Evolutionary conservation across 2,329 filamentous ascomycete genomes (phyloP).

Genomic region (Parascedosporium putredinis): DNA sequence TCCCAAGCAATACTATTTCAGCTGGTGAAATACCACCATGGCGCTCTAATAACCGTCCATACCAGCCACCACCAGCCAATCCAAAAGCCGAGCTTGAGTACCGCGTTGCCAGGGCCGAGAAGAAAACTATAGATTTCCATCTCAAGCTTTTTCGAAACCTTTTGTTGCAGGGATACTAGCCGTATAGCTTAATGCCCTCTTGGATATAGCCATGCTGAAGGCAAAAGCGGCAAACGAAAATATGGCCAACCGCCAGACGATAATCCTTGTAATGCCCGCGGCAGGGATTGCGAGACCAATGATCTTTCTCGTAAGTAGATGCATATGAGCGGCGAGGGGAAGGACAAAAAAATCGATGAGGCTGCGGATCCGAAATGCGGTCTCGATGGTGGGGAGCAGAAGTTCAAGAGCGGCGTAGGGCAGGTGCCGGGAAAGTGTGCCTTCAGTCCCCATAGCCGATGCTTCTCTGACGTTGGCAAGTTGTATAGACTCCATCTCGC

Average conservation of each 20-base stretch:
- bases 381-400: background rate
- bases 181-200: background rate
- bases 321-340: background rate
- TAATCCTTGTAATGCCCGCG: background rate
- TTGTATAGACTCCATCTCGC: background rate
- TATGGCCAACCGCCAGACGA: background rate
- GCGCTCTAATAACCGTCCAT: background rate
- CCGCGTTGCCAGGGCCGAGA: background rate
- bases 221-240: background rate
- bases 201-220: background rate
- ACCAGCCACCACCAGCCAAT: background rate
- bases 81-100: constrained; percentile 5
- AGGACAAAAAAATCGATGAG: background rate
- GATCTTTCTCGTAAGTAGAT: background rate
- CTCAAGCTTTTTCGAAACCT: constrained; percentile 3
- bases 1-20: too few relatives aligned
- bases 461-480: background rate
- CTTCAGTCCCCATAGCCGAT: background rate
- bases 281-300: background rate
- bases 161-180: background rate
- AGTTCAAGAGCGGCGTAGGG: background rate
- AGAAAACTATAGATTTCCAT: constrained; percentile 5
- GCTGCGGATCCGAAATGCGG: background rate
- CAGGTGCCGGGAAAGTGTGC: background rate
- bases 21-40: constrained; percentile 1